Evolutionary conservation across 2,329 filamentous ascomycete genomes (phyloP).

Genomic region (Colletotrichum godetiae): DNA sequence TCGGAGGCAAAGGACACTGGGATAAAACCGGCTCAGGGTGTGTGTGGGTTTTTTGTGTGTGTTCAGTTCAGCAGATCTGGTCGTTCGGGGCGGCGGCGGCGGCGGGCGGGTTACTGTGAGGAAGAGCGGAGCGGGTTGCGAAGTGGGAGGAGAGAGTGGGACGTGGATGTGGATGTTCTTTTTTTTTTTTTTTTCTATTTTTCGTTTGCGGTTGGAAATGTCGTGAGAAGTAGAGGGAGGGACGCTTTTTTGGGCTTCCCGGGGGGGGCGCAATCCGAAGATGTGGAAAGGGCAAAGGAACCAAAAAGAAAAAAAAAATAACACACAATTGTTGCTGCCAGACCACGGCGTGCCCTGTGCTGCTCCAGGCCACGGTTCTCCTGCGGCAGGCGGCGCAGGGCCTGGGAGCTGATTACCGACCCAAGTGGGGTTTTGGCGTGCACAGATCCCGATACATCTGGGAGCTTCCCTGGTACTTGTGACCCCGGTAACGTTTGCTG

Average conservation of each 20-base stretch:
- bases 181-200: slow-evolving; percentile 20
- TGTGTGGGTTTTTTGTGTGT: slow-evolving; percentile 27
- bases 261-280: slow-evolving; percentile 12
- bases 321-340: slow-evolving; percentile 15
- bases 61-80: slow-evolving; percentile 25
- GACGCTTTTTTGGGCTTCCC: slow-evolving; percentile 1
- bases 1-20: slow-evolving; percentile 9
- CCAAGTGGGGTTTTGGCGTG: slow-evolving; percentile 11
- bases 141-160: slow-evolving; percentile 2
- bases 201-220: slow-evolving; percentile 16
- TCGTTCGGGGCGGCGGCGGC: slow-evolving; percentile 17
- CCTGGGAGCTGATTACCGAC: slow-evolving; percentile 20
- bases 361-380: slow-evolving; percentile 14
- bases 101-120: neutral
- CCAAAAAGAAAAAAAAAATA: slow-evolving; percentile 25
- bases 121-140: slow-evolving; percentile 18
- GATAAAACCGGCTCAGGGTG: slow-evolving; percentile 30
- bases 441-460: slow-evolving; percentile 19
- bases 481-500: neutral
- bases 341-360: slow-evolving; percentile 37
- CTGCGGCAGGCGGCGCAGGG: neutral
- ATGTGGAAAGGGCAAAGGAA: slow-evolving; percentile 6
- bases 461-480: slow-evolving; percentile 12
- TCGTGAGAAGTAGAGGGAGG: slow-evolving; percentile 22
- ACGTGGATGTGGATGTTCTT: slow-evolving; percentile 10